Evolutionary conservation across 2,329 filamentous ascomycete species (phyloP).

Genomic region (Reticulascus tulasneorum): DNA sequence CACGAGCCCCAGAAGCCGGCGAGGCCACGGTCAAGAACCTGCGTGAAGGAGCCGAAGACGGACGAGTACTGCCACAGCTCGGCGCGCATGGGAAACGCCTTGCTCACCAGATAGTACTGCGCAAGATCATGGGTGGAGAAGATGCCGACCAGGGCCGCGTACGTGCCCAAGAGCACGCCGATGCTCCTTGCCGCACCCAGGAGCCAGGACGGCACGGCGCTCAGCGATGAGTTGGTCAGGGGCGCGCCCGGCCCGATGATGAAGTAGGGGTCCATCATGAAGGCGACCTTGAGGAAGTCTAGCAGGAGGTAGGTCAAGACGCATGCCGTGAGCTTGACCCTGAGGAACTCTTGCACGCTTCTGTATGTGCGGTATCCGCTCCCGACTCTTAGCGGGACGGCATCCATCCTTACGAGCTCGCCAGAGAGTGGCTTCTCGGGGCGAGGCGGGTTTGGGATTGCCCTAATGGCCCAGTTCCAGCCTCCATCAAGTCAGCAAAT

Average conservation of each 20-base stretch:
- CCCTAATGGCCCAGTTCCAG: conserved; percentile 54
- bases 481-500: conserved; percentile 28
- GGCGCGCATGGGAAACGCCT: conserved; percentile 46
- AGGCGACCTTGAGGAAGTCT: conserved; percentile 64
- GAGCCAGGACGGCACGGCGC: conserved; percentile 35
- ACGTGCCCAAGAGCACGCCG: conserved; percentile 52
- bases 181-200: conserved; percentile 53
- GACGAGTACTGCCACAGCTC: conserved; percentile 52
- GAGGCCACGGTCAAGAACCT: conserved; percentile 65
- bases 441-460: conserved; percentile 39
- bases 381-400: conserved; percentile 36
- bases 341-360: conserved; percentile 41
- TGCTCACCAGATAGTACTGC: conserved; percentile 45
- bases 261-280: conserved; percentile 79
- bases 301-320: conserved; percentile 60
- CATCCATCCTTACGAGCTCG: conserved; percentile 34
- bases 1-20: conserved; percentile 78
- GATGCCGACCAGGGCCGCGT: conserved; percentile 56
- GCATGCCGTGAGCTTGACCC: conserved; percentile 40
- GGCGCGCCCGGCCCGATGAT: conserved; percentile 37
- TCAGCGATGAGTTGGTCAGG: conserved; percentile 42
- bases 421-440: conserved; percentile 36
- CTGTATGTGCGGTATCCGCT: conserved; percentile 42
- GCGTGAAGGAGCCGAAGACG: conserved; percentile 49
- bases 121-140: conserved; percentile 58